phyloP scores from a whole-genome alignment of 1,139 yeast genomes.

The Yamadazyma pseudoaaseri region DNA sequence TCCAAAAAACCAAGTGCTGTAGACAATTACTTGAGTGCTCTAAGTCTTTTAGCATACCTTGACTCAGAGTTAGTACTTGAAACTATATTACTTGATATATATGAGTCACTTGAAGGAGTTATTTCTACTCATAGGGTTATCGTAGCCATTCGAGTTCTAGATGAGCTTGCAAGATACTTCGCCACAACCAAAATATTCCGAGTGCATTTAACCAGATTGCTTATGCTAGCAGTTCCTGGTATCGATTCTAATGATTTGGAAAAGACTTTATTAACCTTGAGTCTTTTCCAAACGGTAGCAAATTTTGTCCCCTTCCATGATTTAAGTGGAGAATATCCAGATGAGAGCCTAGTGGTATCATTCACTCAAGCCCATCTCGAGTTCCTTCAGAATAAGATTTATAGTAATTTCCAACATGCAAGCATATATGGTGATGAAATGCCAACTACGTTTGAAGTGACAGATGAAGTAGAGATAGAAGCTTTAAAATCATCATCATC shows the following conservation, averaged over 20 bases:
- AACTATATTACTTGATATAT: slow-evolving; percentile 66
- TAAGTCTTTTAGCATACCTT: slow-evolving; percentile 65
- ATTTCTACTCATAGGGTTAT: slow-evolving; percentile 81
- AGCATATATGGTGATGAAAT: slow-evolving; percentile 5
- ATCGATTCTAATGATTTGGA: slow-evolving; percentile 85
- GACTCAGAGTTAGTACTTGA: slow-evolving; percentile 65
- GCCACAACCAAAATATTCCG: slow-evolving; percentile 65
- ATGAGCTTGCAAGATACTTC: slow-evolving; percentile 66
- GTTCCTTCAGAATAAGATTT: slow-evolving; percentile 40
- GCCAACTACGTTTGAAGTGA: slow-evolving; percentile 23
- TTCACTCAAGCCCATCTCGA: slow-evolving; percentile 67
- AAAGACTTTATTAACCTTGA: slow-evolving; percentile 69
- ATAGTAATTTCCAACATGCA: slow-evolving; percentile 11
- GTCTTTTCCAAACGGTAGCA: slow-evolving; percentile 69
- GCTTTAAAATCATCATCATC: slow-evolving; percentile 77
- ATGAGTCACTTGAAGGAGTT: slow-evolving; percentile 79
- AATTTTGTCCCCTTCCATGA: slow-evolving; percentile 71
- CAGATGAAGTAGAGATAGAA: slow-evolving; percentile 44
- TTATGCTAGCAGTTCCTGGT: slow-evolving; percentile 73
- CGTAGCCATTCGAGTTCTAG: slow-evolving; percentile 69
- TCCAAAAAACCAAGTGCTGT: slow-evolving; percentile 64
- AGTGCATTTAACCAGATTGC: slow-evolving; percentile 73
- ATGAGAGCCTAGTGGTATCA: slow-evolving; percentile 63
- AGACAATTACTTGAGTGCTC: slow-evolving; percentile 57
- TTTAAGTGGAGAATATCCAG: slow-evolving; percentile 43